These are phyloP conservation scores for Phylloporus scabripes DNA, from an alignment of 768 basidiomycete genomes.

Conservation along the genomic window DNA sequence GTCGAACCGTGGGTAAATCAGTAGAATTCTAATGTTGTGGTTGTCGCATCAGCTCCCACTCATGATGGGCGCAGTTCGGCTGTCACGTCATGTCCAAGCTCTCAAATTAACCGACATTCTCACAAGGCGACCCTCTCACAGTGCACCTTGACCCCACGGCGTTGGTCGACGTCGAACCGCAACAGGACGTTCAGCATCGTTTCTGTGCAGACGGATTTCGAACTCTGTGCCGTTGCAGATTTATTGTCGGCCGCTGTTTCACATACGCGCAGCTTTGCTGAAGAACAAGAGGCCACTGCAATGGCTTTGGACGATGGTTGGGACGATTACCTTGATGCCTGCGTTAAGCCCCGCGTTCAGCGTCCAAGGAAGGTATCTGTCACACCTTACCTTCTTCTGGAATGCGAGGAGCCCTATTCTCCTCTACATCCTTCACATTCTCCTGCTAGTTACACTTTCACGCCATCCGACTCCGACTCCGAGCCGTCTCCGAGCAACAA, in stretches of 20 bases:
- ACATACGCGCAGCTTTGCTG: conserved; percentile 18
- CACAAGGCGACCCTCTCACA: conserved; percentile 24
- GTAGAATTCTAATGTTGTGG: conserved; percentile 22
- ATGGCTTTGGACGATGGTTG: conserved; percentile 24
- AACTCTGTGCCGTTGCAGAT: conserved; percentile 48
- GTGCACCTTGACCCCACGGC: conserved; percentile 19
- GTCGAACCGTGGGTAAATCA: conserved; percentile 18
- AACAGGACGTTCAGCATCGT: conserved; percentile 38
- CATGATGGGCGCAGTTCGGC: conserved; percentile 16
- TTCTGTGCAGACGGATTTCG: conserved; percentile 44
- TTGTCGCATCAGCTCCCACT: conserved; percentile 12
- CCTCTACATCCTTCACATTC: conserved; percentile 19
- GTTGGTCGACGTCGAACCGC: conserved; percentile 24
- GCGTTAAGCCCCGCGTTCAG: conserved; percentile 11
- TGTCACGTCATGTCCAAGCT: conserved; percentile 5
- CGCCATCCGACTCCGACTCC: conserved; percentile 34
- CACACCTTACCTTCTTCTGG: conserved; percentile 25
- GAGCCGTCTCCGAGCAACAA: conserved; percentile 29
- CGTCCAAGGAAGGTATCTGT: conserved; percentile 6
- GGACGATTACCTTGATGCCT: conserved; percentile 28
- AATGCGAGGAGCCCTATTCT: conserved; percentile 29
- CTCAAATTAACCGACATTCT: conserved; percentile 13
- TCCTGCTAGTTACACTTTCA: conserved; percentile 5
- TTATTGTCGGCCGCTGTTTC: conserved; percentile 36
- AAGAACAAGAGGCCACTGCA: conserved; percentile 22